Base-by-base conservation (phyloP, 1,284 basidiomycete genomes). In the Cerrena zonata region DNA sequence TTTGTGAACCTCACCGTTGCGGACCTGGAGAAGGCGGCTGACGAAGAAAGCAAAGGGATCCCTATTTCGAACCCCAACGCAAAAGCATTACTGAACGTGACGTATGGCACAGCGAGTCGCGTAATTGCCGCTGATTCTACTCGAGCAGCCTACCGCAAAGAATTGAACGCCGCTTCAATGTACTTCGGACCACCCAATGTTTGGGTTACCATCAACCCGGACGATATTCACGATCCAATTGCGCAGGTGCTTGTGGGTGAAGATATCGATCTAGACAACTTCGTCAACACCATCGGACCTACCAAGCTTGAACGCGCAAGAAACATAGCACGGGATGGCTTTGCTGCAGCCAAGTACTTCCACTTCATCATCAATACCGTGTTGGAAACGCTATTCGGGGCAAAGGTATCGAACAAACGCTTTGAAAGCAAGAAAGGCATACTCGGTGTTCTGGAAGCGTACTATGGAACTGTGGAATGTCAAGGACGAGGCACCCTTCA, bases 291-390 rank as follows among this genome's bases (percentile, higher is more conserved):
- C 4, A 18, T 50, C 3, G 70, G 68, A 0, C 72, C 68, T 0
- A 58, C 58, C 18, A 55, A 48, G 2, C 49, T 57, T 0, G 12
- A 64, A 39, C 56, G 65, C 0, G 62, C 64, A 1, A 4, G 45
- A 0, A 73, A 69, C 41, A 63, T 75, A 3, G 65, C 70, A 0
- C 10, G 24, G 0, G 69, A 77, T 58, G 69, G 70, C 12, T 75
- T 61, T 52, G 69, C 69, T 0, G 61, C 69, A 0, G 65, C 69
- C 0, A 58, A 68, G 38, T 76, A 67, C 49, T 76, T 71, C 49
- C 64, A 74, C 39, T 67, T 71, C 43, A 59, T 68, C 0, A 67
- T 76, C 2, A 15, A 55, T 0, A 53, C 56, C 0, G 58, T 75
- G 0, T 47, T 75, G 0, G 57, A 67, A 18, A 61, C 40, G 0